phyloP scores from a whole-genome alignment of 2,329 filamentous ascomycete genomes.

The Paramyrothecium roridum region DNA sequence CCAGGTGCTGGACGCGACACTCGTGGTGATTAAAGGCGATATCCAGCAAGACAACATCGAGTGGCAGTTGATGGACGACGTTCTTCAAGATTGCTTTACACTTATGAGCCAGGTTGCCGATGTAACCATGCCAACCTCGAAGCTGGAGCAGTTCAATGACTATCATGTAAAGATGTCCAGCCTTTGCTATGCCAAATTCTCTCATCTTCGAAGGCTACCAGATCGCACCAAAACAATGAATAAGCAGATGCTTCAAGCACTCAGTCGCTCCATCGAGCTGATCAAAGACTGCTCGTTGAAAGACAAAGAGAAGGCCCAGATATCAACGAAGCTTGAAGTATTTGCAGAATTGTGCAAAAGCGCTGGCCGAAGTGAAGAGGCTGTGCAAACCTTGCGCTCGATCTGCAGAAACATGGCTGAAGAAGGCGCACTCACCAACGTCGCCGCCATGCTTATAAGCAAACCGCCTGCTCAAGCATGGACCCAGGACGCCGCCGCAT shows the following conservation, averaged over 20 bases:
- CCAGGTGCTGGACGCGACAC: slow-evolving; percentile 56
- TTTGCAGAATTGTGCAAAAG: slow-evolving; percentile 59
- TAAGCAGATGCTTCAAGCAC: slow-evolving; percentile 48
- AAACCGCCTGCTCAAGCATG: slow-evolving; percentile 52
- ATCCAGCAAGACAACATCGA: slow-evolving; percentile 42
- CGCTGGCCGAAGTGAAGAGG: slow-evolving; percentile 51
- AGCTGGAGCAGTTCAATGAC: slow-evolving; percentile 30
- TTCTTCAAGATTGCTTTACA: slow-evolving; percentile 52
- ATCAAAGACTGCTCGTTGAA: slow-evolving; percentile 49
- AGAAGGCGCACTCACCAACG: slow-evolving; percentile 50
- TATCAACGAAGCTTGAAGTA: slow-evolving; percentile 63
- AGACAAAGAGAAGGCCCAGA: slow-evolving; percentile 58
- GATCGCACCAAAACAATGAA: slow-evolving; percentile 31
- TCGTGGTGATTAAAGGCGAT: slow-evolving; percentile 53
- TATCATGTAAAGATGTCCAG: slow-evolving; percentile 68
- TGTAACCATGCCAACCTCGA: slow-evolving; percentile 21
- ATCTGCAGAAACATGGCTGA: slow-evolving; percentile 62
- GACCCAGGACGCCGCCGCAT: slow-evolving; percentile 44
- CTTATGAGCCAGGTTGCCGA: slow-evolving; percentile 53
- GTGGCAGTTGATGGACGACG: slow-evolving; percentile 55
- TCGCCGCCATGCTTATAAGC: slow-evolving; percentile 47
- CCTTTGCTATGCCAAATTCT: slow-evolving; percentile 64
- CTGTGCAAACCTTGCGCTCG: slow-evolving; percentile 54
- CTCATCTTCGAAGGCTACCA: slow-evolving; percentile 43
- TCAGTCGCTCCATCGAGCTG: slow-evolving; percentile 62